Percentiles rank a stretch among this genome's conserved stretches.
Conservation (phyloP, 2,329 filamentous ascomycete genomes). For the Coniochaeta ligniaria region DNA sequence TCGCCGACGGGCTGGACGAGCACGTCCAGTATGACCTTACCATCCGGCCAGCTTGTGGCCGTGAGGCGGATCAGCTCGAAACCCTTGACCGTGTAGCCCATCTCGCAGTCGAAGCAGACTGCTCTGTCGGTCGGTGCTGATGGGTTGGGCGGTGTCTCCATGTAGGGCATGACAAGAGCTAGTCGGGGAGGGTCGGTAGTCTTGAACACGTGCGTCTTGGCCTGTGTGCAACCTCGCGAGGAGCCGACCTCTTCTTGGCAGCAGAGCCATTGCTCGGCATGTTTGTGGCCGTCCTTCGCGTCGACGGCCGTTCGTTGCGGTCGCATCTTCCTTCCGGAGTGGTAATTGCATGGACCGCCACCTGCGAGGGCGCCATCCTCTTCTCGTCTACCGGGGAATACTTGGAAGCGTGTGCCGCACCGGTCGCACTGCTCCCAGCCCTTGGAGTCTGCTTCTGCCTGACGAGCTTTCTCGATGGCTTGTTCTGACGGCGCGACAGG, state of each 20-base stretch:
- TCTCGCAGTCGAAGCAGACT: conserved; percentile 91
- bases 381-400: conserved; percentile 77
- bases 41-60: conserved; percentile 77
- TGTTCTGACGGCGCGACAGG: conserved; percentile 55
- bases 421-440: conserved; percentile 88
- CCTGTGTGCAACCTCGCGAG: conserved; percentile 64
- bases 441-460: conserved; percentile 57
- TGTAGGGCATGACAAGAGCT: conserved; percentile 72
- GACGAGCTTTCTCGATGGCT: conserved; percentile 59
- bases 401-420: conserved; percentile 79
- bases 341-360: conserved; percentile 72
- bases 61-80: conserved; percentile 87
- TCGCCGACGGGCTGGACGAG: conserved; percentile 79
- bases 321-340: conserved; percentile 65
- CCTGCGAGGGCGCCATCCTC: conserved; percentile 69
- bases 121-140: conserved; percentile 46
- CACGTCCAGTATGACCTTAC: conserved; percentile 70
- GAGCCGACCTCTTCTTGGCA: conserved; percentile 71
- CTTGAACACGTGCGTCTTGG: conserved; percentile 80
- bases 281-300: conserved; percentile 31
- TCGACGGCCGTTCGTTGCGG: conserved; percentile 51
- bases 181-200: conserved; percentile 68
- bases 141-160: conserved; percentile 63
- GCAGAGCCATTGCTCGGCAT: conserved; percentile 64
- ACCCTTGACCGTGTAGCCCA: conserved; percentile 88